phyloP scores from a whole-genome alignment of 306 rosid species.

The Quillaja saponaria region DNA sequence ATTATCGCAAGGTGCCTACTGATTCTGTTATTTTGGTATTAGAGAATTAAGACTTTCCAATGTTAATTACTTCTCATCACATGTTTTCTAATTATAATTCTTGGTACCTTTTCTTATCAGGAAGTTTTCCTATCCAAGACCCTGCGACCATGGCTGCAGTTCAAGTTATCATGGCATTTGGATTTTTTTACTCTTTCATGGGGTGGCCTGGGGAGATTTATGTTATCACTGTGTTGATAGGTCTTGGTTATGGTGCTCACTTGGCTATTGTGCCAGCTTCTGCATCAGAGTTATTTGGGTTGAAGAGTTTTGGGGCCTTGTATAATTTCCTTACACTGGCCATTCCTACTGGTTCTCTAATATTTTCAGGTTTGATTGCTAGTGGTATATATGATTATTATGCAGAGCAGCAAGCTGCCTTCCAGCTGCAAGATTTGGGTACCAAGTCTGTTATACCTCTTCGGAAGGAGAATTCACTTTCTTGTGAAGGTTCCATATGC shows the following conservation, averaged over 20 bases:
- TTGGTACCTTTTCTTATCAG: conserved; percentile 22
- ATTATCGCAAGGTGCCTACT: conserved; percentile 60
- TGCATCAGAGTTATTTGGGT: conserved; percentile 60
- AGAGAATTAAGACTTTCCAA: background rate
- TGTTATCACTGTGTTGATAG: conserved; percentile 41
- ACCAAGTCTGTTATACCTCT: conserved; percentile 23
- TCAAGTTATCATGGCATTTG: conserved; percentile 40
- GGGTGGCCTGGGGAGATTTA: conserved; percentile 48
- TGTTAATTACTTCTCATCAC: background rate
- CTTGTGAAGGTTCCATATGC: conserved; percentile 62
- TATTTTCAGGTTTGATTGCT: conserved; percentile 61
- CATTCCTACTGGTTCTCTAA: conserved; percentile 65
- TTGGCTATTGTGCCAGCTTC: conserved; percentile 45
- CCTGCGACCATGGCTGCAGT: conserved; percentile 35
- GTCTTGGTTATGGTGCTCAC: conserved; percentile 53
- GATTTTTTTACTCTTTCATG: conserved; percentile 33
- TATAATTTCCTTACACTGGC: conserved; percentile 67
- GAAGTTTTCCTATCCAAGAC: conserved; percentile 41
- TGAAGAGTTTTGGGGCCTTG: conserved; percentile 70
- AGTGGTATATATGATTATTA: conserved; percentile 67
- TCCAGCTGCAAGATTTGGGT: background rate
- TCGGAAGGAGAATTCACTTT: conserved; percentile 30
- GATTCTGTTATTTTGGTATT: background rate
- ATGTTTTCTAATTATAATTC: background rate
- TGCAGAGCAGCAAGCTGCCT: conserved; percentile 54